Evolutionary conservation across 73 alveolate genomes (phyloP).

Genomic region (Paramecium octaurelia): DNA sequence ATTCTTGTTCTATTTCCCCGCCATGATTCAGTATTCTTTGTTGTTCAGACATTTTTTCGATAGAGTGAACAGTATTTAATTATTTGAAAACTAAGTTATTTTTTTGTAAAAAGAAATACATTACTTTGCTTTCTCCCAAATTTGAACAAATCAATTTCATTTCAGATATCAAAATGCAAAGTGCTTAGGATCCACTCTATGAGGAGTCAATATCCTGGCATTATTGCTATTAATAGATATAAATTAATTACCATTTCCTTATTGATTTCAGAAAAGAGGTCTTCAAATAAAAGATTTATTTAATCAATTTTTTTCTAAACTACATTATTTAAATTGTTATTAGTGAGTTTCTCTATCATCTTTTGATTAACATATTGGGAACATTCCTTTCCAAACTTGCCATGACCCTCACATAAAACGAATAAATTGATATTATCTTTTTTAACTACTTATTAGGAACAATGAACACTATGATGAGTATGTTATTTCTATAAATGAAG

Average conservation of each 20-base stretch:
- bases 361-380: not conserved
- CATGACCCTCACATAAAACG: slow-evolving; percentile 7
- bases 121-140: not conserved
- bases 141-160: not conserved
- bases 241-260: not conserved
- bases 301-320: not conserved
- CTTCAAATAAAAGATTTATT: not conserved
- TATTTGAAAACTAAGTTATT: not conserved
- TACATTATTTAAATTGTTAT: not conserved
- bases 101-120: not conserved
- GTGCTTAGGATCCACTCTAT: not conserved
- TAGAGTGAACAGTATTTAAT: not conserved
- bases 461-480: not conserved
- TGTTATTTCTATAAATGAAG: not conserved
- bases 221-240: not conserved
- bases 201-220: not conserved
- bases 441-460: not conserved
- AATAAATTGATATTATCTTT: not conserved
- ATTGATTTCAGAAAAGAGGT: not conserved
- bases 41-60: not conserved
- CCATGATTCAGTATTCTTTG: not conserved
- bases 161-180: not conserved
- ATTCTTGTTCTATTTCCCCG: not conserved
- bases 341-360: not conserved
- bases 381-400: not conserved